phyloP scores from a whole-genome alignment of 2,329 filamentous ascomycete species.

The Aspergillus chevalieri region DNA sequence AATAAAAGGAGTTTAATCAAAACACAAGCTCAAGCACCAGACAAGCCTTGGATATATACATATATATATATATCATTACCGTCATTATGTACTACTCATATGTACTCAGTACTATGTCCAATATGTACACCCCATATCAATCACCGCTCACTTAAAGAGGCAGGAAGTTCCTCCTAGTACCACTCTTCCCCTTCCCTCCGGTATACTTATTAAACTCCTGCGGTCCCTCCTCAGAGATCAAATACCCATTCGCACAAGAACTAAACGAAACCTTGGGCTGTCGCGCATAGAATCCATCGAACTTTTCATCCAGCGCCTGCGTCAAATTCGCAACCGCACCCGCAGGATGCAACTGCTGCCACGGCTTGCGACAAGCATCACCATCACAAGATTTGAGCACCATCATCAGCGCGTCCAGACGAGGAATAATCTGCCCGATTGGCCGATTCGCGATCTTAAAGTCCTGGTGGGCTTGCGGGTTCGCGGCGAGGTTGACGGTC shows the following conservation, averaged over 20 bases:
- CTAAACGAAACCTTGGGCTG: slow-evolving; percentile 49
- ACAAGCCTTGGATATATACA: no score
- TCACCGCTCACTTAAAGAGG: no score
- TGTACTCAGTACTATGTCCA: no score
- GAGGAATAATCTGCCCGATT: slow-evolving; percentile 38
- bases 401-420: slow-evolving; percentile 55
- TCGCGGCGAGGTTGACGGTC: slow-evolving; percentile 39
- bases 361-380: slow-evolving; percentile 49
- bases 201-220: slow-evolving; percentile 27
- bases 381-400: slow-evolving; percentile 58
- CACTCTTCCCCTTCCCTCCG: slow-evolving; percentile 6
- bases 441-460: slow-evolving; percentile 14
- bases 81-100: no score
- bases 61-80: no score
- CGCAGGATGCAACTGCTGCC: slow-evolving; percentile 51
- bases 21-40: no score
- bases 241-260: slow-evolving; percentile 52
- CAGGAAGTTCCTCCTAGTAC: slow-evolving; percentile 2
- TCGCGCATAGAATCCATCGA: slow-evolving; percentile 50
- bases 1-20: no score
- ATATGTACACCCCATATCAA: no score
- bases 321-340: slow-evolving; percentile 47
- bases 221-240: slow-evolving; percentile 52
- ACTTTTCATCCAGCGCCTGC: slow-evolving; percentile 46
- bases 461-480: slow-evolving; percentile 11